Evolutionary conservation across 2,329 filamentous ascomycete genomes (phyloP), one percentile per base, ranked within the genome.

Genomic region (Aureobasidium subglaciale): DNA sequence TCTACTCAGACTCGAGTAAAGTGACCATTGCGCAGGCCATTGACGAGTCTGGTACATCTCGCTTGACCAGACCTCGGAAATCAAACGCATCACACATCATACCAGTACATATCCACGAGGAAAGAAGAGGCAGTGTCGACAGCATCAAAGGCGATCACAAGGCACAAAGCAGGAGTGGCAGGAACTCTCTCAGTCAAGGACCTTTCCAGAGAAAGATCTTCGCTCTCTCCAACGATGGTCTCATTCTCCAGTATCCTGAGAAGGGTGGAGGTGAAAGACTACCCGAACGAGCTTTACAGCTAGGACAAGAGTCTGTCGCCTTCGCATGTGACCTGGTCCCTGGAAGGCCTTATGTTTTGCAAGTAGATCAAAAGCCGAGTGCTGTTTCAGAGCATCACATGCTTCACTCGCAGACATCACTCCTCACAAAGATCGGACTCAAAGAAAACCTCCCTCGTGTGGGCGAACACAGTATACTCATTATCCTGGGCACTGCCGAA

Each of bases 241-340:
- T 85, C 62, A 71, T 93, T 20, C 72, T 92, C 37, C 88, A 92
- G 63, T 93, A 92, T 67, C 70, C 84, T 4, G 83, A 81, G 9
- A 81, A 86, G 27, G 88, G 88, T 2, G 73, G 80, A 3, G 86
- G 83, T 63, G 85, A 91, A 62, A 78, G 88, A 22, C 68, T 84
- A 10, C 88, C 88, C 0, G 88, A 93, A 67, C 88, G 85, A 68
- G 76, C 87, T 30, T 73, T 92, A 56, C 83, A 85, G 46, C 73
- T 93, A 4, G 81, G 82, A n/a, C 84, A 82, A 60, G 80, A 87
- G 45, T 91, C 88, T 3, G 87, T 86, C 10, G 88, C 87, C 5
- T 92, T 90, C 68, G 88, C 85, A 1, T 90, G 84, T 61, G 88
- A 93, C 66, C 76, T 87, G 13, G 89, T 92, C 55, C 86, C 87